Evolutionary conservation across 192 early-diverging fungal genomes (phyloP).

Genomic region (Geosiphon pyriformis): DNA sequence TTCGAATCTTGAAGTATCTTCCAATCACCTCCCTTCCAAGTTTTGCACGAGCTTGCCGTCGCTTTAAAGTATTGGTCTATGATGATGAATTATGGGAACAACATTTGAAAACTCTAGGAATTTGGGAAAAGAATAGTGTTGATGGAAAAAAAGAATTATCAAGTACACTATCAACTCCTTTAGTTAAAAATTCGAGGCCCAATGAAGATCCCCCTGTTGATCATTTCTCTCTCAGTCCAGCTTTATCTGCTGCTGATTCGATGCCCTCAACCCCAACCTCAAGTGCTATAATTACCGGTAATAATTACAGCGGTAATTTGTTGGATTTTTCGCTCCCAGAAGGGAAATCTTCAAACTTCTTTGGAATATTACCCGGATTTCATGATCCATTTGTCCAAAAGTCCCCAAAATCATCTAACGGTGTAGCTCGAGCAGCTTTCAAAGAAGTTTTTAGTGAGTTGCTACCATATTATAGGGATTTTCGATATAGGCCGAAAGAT

Average conservation of each 20-base stretch:
- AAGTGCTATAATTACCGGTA: slow-evolving; percentile 21
- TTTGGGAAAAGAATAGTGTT: slow-evolving; percentile 37
- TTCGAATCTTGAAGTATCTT: slow-evolving; percentile 41
- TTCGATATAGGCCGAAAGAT: slow-evolving; percentile 57
- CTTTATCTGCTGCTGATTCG: slow-evolving; percentile 2
- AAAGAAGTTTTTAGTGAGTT: slow-evolving; percentile 55
- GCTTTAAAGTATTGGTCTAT: slow-evolving; percentile 75
- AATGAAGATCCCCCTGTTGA: neutral
- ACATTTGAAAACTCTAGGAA: slow-evolving; percentile 52
- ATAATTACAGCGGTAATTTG: slow-evolving; percentile 10
- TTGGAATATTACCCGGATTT: slow-evolving; percentile 48
- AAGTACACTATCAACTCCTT: neutral
- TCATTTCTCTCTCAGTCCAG: too few species aligned
- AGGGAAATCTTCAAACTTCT: slow-evolving; percentile 26
- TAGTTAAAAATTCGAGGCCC: neutral
- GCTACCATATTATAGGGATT: slow-evolving; percentile 66
- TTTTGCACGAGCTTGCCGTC: slow-evolving; percentile 56
- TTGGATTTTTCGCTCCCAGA: neutral
- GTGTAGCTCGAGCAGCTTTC: slow-evolving; percentile 57
- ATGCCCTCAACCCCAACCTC: slow-evolving; percentile 16
- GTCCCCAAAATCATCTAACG: slow-evolving; percentile 40
- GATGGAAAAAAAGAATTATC: neutral
- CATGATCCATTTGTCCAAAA: slow-evolving; percentile 43
- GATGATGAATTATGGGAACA: slow-evolving; percentile 70
- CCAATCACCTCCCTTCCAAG: slow-evolving; percentile 42